phyloP scores from a whole-genome alignment of 805 yeast genomes.

The Saturnispora besseyi region DNA sequence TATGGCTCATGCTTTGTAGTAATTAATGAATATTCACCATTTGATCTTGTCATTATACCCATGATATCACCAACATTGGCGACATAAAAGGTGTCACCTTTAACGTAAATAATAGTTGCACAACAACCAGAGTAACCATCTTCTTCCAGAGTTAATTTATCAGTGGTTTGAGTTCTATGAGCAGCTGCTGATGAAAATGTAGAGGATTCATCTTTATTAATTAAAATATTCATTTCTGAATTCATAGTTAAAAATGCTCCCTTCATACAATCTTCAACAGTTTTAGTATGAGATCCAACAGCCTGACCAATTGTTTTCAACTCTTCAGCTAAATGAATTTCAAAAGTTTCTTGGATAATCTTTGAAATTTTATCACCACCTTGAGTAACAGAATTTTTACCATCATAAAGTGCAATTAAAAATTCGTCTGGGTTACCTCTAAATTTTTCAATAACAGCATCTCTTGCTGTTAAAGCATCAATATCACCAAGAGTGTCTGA shows the following conservation, averaged over 20 bases:
- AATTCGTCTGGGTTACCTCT: conserved; percentile 79
- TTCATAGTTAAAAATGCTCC: conserved; percentile 73
- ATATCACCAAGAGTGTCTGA: conserved; percentile 75
- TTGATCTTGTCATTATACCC: conserved; percentile 67
- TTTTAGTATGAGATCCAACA: conserved; percentile 35
- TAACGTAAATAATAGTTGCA: conserved; percentile 71
- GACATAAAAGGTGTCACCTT: conserved; percentile 58
- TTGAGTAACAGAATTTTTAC: conserved; percentile 50
- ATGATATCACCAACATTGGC: conserved; percentile 91
- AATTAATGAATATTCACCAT: conserved; percentile 69
- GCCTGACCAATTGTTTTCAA: conserved; percentile 34
- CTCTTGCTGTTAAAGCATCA: conserved; percentile 62
- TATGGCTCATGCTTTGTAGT: conserved; percentile 83
- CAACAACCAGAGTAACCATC: conserved; percentile 81
- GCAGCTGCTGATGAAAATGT: conserved; percentile 39
- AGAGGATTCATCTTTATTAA: conserved; percentile 37
- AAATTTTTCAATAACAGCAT: conserved; percentile 78
- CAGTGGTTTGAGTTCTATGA: conserved; percentile 40
- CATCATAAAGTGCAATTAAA: conserved; percentile 78
- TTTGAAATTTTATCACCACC: conserved; percentile 61
- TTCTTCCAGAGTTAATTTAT: conserved; percentile 48
- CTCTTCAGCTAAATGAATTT: conserved; percentile 59
- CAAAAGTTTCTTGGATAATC: conserved; percentile 64
- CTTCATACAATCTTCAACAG: conserved; percentile 67
- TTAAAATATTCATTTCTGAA: conserved; percentile 64